Evolutionary conservation across 2,329 filamentous ascomycete species (phyloP).

Genomic region (Botrytis fabae): DNA sequence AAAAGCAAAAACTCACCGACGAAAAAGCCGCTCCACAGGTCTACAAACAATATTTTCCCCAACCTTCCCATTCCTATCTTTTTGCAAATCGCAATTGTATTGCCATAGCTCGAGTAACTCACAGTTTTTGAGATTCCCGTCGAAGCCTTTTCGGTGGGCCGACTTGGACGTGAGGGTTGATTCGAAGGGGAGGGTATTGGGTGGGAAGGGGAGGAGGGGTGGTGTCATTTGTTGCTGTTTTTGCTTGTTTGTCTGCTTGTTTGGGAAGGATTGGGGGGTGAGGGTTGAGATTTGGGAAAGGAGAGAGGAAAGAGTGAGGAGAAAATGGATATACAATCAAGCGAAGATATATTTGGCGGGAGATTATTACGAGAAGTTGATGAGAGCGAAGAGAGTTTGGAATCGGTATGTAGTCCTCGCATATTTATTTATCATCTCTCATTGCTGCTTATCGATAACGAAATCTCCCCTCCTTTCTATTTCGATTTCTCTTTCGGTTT

Average conservation of each 20-base stretch:
- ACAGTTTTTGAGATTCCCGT: constrained; percentile 56
- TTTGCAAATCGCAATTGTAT: constrained; percentile 51
- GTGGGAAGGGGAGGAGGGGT: constrained; percentile 56
- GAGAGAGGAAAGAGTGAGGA: background rate
- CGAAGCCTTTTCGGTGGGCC: constrained; percentile 51
- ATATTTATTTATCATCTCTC: background rate
- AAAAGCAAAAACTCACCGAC: constrained; percentile 49
- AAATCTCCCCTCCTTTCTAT: background rate
- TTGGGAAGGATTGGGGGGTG: background rate
- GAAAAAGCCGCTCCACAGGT: constrained; percentile 60
- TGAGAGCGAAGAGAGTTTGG: constrained; percentile 52
- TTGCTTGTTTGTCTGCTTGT: background rate
- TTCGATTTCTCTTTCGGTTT: background rate
- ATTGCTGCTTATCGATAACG: constrained; percentile 30
- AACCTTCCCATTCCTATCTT: constrained; percentile 47
- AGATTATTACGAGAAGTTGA: constrained; percentile 56
- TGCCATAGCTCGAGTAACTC: constrained; percentile 26
- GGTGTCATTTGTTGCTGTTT: constrained; percentile 52
- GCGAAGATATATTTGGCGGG: constrained; percentile 45
- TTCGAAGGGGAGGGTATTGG: constrained; percentile 50
- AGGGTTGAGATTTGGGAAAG: background rate
- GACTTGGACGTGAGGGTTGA: constrained; percentile 33
- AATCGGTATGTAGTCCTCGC: constrained; percentile 51
- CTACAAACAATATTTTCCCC: constrained; percentile 50
- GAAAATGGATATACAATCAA: constrained; percentile 28